These are phyloP conservation scores for Dryadomyces quercivorus DNA, from an alignment of 2,329 filamentous ascomycete genomes.

Conservation along the genomic window DNA sequence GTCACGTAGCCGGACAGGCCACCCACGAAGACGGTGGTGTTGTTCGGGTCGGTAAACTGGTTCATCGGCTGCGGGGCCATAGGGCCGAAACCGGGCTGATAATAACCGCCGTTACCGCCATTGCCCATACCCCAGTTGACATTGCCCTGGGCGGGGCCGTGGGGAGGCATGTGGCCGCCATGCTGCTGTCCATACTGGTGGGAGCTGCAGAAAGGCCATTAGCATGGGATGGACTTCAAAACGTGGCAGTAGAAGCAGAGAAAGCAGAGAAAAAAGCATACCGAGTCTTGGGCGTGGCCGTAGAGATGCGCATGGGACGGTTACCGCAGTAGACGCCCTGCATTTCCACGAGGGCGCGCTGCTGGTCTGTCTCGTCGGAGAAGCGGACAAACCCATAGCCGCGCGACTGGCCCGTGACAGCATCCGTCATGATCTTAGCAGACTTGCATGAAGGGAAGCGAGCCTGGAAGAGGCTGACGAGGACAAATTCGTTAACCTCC, in stretches of 20 bases:
- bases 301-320: conserved; percentile 95
- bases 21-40: conserved; percentile 97
- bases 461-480: conserved; percentile 93
- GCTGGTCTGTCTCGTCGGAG: conserved; percentile 88
- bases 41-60: conserved; percentile 99
- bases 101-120: conserved; percentile 21
- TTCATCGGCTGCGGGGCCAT: conserved; percentile 55
- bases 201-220: conserved; percentile 13
- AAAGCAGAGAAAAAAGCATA: conserved; percentile 18
- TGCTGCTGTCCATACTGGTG: conserved; percentile 28
- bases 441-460: conserved; percentile 97
- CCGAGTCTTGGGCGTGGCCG: conserved; percentile 92
- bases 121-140: conserved; percentile 25
- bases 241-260: background rate
- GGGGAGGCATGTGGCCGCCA: conserved; percentile 26
- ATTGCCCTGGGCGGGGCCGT: conserved; percentile 27
- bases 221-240: background rate
- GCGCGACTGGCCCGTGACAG: conserved; percentile 92
- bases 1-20: conserved; percentile 96
- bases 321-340: conserved; percentile 99
- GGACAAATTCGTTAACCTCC: conserved; percentile 96
- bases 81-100: conserved; percentile 20
- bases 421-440: conserved; percentile 99
- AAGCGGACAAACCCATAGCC: conserved; percentile 98
- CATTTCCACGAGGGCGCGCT: conserved; percentile 94